Conservation (phyloP, 1,284 basidiomycete genomes). For the Ganoderma resinaceum region DNA sequence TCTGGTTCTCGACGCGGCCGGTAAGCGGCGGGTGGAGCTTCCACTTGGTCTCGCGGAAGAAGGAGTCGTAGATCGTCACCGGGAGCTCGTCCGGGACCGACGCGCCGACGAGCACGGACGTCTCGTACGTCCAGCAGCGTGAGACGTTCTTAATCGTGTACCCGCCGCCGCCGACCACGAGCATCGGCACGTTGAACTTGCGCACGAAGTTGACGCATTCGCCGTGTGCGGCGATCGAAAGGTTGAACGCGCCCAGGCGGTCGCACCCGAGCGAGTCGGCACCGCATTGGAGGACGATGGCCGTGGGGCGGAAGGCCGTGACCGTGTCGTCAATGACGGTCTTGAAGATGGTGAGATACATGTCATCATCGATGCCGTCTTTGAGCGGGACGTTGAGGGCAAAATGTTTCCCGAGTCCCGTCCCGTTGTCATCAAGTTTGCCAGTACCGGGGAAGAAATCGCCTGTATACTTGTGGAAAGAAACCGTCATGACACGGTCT, state of each 20-base stretch:
- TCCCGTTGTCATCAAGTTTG: constrained; percentile 91
- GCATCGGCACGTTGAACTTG: constrained; percentile 87
- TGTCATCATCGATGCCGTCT: constrained; percentile 97
- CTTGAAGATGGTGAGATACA: constrained; percentile 96
- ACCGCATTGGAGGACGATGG: constrained; percentile 97
- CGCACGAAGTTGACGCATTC: constrained; percentile 98
- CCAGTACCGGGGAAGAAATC: constrained; percentile 99
- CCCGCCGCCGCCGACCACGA: constrained; percentile 94
- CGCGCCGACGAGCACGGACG: constrained; percentile 89
- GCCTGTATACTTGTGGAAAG: constrained; percentile 99
- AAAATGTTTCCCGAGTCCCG: constrained; percentile 92
- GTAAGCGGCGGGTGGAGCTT: constrained; percentile 93
- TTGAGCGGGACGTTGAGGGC: constrained; percentile 94
- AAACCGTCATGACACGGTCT: constrained; percentile 97
- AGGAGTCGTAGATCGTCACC: constrained; percentile 89
- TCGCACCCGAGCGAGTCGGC: constrained; percentile 97
- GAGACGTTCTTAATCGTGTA: constrained; percentile 97
- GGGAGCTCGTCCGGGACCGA: constrained; percentile 89
- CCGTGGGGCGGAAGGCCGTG: constrained; percentile 86
- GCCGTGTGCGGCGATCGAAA: constrained; percentile 98
- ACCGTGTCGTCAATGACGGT: constrained; percentile 96
- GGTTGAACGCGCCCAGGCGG: constrained; percentile 95
- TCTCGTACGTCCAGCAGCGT: constrained; percentile 99
- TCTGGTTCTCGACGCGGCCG: constrained; percentile 92
- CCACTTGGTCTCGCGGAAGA: constrained; percentile 92